Base-by-base conservation (phyloP, 345 rosid genomes). In the Brassica incana region DNA sequence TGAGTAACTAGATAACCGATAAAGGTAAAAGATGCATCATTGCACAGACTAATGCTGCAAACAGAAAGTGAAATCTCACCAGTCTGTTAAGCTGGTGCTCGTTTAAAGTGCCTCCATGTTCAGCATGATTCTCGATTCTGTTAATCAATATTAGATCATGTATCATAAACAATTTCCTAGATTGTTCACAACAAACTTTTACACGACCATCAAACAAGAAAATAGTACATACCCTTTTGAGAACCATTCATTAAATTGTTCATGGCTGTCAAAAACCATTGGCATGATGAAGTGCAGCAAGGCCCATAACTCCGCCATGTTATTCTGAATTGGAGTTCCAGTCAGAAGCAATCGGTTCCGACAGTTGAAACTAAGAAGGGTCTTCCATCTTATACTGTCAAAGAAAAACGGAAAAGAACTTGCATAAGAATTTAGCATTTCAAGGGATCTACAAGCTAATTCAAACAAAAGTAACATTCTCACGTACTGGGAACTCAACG, bases 281-380 rank as follows among this genome's bases (percentile, higher is more conserved):
- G 99, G 99, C 99, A 96, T 96, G 80, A 96, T 96, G 81, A 96
- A 96, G 85, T 96, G 99, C 80, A 96, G 85, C 80, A 96, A 91
- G 43, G 99, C 99, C 99, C 99, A 96, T 85, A 96, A 81, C 83
- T 96, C 99, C 65, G 99, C 98, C 99, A 96, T 96, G 86, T 93
- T 96, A 84, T 96, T 96, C 84, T 96, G 99, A 84, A 96, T 90
- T 36, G 99, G 99, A 58, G 99, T 96, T 67, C 99, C 99, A 62
- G 99, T 96, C 74, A 96, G 88, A 83, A 96, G 99, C 88, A 96
- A 88, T 81, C 99, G 91, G 83, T 96, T 96, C 65, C 99, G 96
- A 80, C 99, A 96, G 76, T 93, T 93, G 75, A 96, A 96, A 88
- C 98, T 86, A 67, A 96, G 97, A 82, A 96, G 89, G 38, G 98